Percentiles rank a stretch among this genome's conserved stretches.
These are phyloP conservation scores for Pleodorina starrii DNA, from an alignment of 139 green algal genomes.

Conservation along the genomic window DNA sequence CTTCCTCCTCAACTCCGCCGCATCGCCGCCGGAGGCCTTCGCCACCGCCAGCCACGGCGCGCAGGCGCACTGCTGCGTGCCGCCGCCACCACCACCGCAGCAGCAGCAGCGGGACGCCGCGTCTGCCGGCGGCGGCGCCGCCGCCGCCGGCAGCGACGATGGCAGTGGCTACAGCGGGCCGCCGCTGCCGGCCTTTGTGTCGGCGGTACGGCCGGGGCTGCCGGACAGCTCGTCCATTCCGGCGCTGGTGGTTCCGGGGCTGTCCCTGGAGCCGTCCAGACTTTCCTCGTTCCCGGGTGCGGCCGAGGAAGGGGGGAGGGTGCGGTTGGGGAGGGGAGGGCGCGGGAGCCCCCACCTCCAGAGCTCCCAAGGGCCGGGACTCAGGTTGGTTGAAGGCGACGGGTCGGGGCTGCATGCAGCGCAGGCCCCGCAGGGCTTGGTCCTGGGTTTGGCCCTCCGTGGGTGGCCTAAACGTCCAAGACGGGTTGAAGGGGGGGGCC, in stretches of 20 bases:
- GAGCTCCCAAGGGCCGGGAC: too few species aligned
- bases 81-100: neutral
- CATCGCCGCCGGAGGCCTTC: conserved; percentile 79
- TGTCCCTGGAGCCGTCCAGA: conserved; percentile 40
- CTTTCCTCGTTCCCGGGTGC: conserved; percentile 26
- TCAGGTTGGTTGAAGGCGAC: too few species aligned
- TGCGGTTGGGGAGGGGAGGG: neutral
- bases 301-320: neutral
- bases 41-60: conserved; percentile 63
- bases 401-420: too few species aligned
- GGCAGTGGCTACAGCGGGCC: neutral
- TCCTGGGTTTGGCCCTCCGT: too few species aligned
- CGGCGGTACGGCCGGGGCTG: conserved; percentile 58
- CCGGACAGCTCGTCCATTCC: conserved; percentile 75
- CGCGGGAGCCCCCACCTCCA: too few species aligned
- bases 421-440: too few species aligned
- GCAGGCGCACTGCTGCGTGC: conserved; percentile 56
- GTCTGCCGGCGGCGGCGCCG: neutral
- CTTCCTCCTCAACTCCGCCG: conserved; percentile 57
- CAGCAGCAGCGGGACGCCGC: neutral
- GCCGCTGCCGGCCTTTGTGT: conserved; percentile 67
- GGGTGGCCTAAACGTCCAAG: too few species aligned
- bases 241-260: conserved; percentile 31
- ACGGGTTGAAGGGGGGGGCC: too few species aligned
- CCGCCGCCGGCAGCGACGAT: neutral